Base-by-base conservation (phyloP, 495 filamentous ascomycete species). In the Cryomyces minteri region DNA sequence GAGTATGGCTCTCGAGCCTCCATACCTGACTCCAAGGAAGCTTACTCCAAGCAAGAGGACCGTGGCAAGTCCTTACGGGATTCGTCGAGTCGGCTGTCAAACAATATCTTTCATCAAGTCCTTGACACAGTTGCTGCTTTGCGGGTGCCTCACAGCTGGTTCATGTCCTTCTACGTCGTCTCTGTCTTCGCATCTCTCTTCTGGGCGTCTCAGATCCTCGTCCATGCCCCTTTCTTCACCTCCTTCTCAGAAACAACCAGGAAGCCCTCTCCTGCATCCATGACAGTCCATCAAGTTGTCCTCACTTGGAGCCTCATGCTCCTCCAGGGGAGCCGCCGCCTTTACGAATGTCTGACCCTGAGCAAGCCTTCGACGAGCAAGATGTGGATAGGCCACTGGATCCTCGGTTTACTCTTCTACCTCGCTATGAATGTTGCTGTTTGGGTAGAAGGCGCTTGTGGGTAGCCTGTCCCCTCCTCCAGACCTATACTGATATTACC, bases 401-500 rank as follows among this genome's bases (percentile, higher is more conserved):
- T 82, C 18, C 59, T 88, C 3, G 92, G 92, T 1, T 58, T 90
- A 14, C 62, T 60, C 11, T 95, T 84, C 61, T 98, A 98, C 59
- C 51, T 79, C 11, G 65, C 63, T 32, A 75, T 80, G 45, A 72
- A 75, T 28, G 62, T 94, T 44, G 71, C 82, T 3, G 63, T 93
- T 32, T 95, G 88, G 90, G 71, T 94, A 44, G 86, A 94, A 58
- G 86, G 84, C 28, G 72, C 79, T 44, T 67, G 86, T 88, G 66
- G 48, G 70, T 56, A 31, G 32, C 40, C 37, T 18, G 8, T 14
- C 42, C 14, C 44, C 44, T 39, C 2, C 31, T 32, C 31, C 4
- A n/a, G 5, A 39, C 14, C 5, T 18, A 5, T 32, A 10, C 31
- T 37, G 7, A 44, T 30, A 4, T 38, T 9, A 9, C n/a, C 39